A percentile compares a stretch with the other conserved stretches of the same genome.
These are phyloP conservation scores for Nakazawaea ernobii DNA, from an alignment of 805 yeast species.

Conservation along the genomic window DNA sequence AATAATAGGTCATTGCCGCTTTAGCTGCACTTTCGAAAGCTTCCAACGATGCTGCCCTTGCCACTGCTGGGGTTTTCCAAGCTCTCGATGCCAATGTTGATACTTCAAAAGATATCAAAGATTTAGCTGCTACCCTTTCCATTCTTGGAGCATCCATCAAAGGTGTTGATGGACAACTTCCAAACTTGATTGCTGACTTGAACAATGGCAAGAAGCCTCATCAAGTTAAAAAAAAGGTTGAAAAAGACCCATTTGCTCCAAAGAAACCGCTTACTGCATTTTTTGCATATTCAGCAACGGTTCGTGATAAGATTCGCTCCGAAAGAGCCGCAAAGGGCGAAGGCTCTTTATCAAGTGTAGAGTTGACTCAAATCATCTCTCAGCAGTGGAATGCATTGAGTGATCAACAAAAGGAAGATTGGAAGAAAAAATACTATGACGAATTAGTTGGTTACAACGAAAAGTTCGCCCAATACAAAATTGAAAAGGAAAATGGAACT, in stretches of 20 bases:
- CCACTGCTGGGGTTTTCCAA: slow-evolving; percentile 72
- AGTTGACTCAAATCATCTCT: slow-evolving; percentile 73
- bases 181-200: slow-evolving; percentile 11
- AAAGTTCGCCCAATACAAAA: slow-evolving; percentile 23
- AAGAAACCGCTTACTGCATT: slow-evolving; percentile 89
- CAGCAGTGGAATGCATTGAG: slow-evolving; percentile 71
- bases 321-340: slow-evolving; percentile 57
- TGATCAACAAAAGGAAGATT: slow-evolving; percentile 63
- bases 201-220: slow-evolving; percentile 30
- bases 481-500: slow-evolving; percentile 22
- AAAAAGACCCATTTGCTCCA: slow-evolving; percentile 88
- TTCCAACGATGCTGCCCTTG: slow-evolving; percentile 79
- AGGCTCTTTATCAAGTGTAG: slow-evolving; percentile 65
- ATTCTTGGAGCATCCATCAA: slow-evolving; percentile 24
- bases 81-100: slow-evolving; percentile 42
- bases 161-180: slow-evolving; percentile 11
- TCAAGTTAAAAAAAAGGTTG: slow-evolving; percentile 45
- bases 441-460: slow-evolving; percentile 32
- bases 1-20: slow-evolving; percentile 64
- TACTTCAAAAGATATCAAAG: slow-evolving; percentile 37
- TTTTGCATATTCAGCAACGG: slow-evolving; percentile 70
- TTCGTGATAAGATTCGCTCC: slow-evolving; percentile 64
- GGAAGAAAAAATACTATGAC: slow-evolving; percentile 56
- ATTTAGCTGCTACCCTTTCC: slow-evolving; percentile 35
- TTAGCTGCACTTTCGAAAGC: slow-evolving; percentile 79